These are phyloP conservation scores for Knoxia roxburghii DNA, from an alignment of 257 asterid species.

Conservation along the genomic window DNA sequence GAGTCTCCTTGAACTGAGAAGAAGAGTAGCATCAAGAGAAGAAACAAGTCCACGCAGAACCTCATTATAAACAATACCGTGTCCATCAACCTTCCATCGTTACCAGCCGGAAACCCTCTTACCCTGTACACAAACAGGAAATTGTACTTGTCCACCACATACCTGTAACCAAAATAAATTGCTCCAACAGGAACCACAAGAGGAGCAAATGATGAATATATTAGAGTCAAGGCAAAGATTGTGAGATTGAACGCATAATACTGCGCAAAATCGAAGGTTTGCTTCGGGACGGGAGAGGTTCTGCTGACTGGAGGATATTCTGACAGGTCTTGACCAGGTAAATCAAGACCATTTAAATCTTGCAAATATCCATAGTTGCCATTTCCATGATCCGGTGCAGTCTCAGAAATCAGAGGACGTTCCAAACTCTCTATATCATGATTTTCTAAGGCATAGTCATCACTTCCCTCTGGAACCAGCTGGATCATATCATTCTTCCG, in stretches of 20 bases:
- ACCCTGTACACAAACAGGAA: constrained; percentile 91
- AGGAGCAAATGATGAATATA: constrained; percentile 86
- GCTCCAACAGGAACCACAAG: constrained; percentile 97
- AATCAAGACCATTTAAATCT: constrained; percentile 39
- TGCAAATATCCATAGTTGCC: constrained; percentile 39
- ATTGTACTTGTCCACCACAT: constrained; percentile 91
- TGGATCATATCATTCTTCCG: constrained; percentile 94
- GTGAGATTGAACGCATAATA: constrained; percentile 96
- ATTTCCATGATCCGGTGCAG: constrained; percentile 36
- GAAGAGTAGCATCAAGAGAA: constrained; percentile 72
- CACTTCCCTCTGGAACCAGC: constrained; percentile 80
- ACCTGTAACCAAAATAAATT: constrained; percentile 84
- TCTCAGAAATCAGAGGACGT: constrained; percentile 66
- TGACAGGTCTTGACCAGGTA: constrained; percentile 64
- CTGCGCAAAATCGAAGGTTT: constrained; percentile 86
- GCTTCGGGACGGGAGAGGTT: constrained; percentile 96
- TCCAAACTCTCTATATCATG: constrained; percentile 53
- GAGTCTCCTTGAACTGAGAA: constrained; percentile 79
- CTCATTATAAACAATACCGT: constrained; percentile 77
- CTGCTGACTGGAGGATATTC: constrained; percentile 94
- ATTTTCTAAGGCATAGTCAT: constrained; percentile 65
- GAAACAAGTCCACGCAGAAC: constrained; percentile 75
- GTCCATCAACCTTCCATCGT: constrained; percentile 94
- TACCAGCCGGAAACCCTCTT: constrained; percentile 94
- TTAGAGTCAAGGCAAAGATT: constrained; percentile 84